phyloP scores from a whole-genome alignment of 352 stramenopile genomes.

The Globisporangium radiosum region DNA sequence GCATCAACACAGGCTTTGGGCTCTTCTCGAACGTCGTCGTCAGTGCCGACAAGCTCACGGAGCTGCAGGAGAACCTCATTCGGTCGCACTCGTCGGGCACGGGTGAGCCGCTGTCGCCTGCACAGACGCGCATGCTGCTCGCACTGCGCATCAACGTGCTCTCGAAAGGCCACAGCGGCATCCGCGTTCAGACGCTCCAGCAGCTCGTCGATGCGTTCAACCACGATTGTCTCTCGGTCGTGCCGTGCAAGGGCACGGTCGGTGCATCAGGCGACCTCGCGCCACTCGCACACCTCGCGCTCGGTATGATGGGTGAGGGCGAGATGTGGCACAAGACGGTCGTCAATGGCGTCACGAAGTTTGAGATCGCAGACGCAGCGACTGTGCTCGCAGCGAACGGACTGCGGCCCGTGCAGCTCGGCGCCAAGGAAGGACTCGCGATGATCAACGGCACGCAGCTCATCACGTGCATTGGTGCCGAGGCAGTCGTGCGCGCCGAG shows the following conservation, averaged over 20 bases:
- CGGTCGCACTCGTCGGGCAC: slow-evolving; percentile 76
- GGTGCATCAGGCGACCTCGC: slow-evolving; percentile 86
- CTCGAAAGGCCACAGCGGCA: slow-evolving; percentile 83
- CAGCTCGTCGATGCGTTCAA: slow-evolving; percentile 85
- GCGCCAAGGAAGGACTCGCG: slow-evolving; percentile 85
- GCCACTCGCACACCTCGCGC: slow-evolving; percentile 78
- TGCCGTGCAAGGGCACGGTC: slow-evolving; percentile 81
- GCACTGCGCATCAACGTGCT: slow-evolving; percentile 87
- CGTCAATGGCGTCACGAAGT: slow-evolving; percentile 24
- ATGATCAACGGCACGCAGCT: slow-evolving; percentile 91
- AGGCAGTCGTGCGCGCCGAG: slow-evolving; percentile 71
- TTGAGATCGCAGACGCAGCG: slow-evolving; percentile 49
- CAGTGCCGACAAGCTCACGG: slow-evolving; percentile 69
- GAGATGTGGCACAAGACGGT: slow-evolving; percentile 80
- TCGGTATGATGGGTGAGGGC: slow-evolving; percentile 87
- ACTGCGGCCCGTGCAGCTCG: slow-evolving; percentile 68
- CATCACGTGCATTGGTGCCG: slow-evolving; percentile 80
- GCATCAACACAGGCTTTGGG: slow-evolving; percentile 91
- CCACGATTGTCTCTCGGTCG: slow-evolving; percentile 76
- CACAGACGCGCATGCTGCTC: slow-evolving; percentile 81
- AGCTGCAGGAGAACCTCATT: slow-evolving; percentile 85
- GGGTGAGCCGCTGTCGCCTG: slow-evolving; percentile 62
- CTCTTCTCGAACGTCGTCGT: slow-evolving; percentile 90
- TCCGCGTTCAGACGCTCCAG: slow-evolving; percentile 68
- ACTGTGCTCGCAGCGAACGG: slow-evolving; percentile 68